Percentiles rank a stretch among this genome's conserved stretches.
Evolutionary conservation across 352 stramenopile genomes (phyloP).

Genomic region (Hyaloperonospora arabidopsidis): DNA sequence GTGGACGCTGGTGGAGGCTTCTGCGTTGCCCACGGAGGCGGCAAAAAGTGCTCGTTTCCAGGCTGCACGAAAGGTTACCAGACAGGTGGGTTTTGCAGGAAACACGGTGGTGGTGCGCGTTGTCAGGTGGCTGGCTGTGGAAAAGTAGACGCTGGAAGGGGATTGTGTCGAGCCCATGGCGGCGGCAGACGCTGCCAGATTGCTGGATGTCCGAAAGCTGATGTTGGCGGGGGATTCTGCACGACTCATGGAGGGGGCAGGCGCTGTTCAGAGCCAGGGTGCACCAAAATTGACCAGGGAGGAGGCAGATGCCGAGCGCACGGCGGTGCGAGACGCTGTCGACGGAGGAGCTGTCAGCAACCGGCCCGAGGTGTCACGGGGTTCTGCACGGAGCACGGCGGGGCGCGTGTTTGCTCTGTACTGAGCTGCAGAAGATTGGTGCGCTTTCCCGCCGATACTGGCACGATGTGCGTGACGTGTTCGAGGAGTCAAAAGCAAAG

Average conservation of each 20-base stretch:
- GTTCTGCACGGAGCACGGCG: slow-evolving; percentile 62
- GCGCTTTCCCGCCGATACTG: slow-evolving; percentile 26
- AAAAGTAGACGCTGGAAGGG: slow-evolving; percentile 73
- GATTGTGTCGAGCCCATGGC: slow-evolving; percentile 65
- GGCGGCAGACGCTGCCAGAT: slow-evolving; percentile 65
- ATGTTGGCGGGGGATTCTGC: slow-evolving; percentile 78
- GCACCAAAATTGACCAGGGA: slow-evolving; percentile 76
- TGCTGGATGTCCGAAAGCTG: slow-evolving; percentile 50
- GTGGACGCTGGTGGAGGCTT: slow-evolving; percentile 72
- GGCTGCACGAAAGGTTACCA: slow-evolving; percentile 74
- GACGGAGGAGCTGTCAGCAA: slow-evolving; percentile 41
- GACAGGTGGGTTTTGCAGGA: slow-evolving; percentile 65
- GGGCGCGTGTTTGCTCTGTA: slow-evolving; percentile 43
- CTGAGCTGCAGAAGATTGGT: slow-evolving; percentile 61
- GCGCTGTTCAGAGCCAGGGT: slow-evolving; percentile 58
- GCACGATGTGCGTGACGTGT: slow-evolving; percentile 37
- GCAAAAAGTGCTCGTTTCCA: slow-evolving; percentile 69
- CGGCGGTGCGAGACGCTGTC: slow-evolving; percentile 60
- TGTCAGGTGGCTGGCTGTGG: slow-evolving; percentile 62
- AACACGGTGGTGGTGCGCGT: slow-evolving; percentile 65
- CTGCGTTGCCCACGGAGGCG: slow-evolving; percentile 78
- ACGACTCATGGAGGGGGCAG: slow-evolving; percentile 70
- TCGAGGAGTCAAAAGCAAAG: slow-evolving; percentile 24
- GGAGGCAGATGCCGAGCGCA: slow-evolving; percentile 74
- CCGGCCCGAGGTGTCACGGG: slow-evolving; percentile 47